Base-by-base conservation (phyloP, 805 yeast species). In the Cyberlindnera saturnus region DNA sequence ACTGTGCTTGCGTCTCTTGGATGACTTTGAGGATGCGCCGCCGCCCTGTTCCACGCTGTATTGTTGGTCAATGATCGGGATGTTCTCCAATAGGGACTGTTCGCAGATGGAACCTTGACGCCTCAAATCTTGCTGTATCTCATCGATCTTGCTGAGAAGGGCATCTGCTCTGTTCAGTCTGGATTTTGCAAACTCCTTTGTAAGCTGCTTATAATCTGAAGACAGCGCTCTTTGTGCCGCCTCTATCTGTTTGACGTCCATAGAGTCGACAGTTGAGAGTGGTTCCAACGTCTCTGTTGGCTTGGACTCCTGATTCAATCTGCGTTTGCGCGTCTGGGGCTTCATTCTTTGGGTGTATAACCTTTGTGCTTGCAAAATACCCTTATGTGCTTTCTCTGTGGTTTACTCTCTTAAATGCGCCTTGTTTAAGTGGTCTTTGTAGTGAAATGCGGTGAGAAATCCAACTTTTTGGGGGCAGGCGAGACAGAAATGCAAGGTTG, bases 111-210 rank as follows among this genome's bases (percentile, higher is more conserved):
- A 40, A 20, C 43, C 60, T 11, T 57, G 52, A 10, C 44, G 45
- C 32, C 49, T 53, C 13, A 62, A 45, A 7, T 52, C 41, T 4
- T 44, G 41, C n/a, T 64, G 60, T 0, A 58, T 33, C 16, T 55
- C 51, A 33, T 66, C 70, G 19, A 67, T 60, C 28, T 55, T 50
- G n/a, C 54, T 34, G 6, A 66, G 49, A 45, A 62, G 47, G 15
- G 65, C 53, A 40, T 65, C 68, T 2, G 65, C 57, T 33, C 67
- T 53, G 1, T 55, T 28, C 3, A 63, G 39, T 36, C 69, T 49
- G 3, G 66, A 52, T 14, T 44, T 41, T 11, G 61, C 50, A 38
- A 67, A 65, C 16, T 56, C 55, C 28, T 47, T 50, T 2, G 68
- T 52, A 3, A 67, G 45, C 3, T 48, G 45, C 32, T 56, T 58